Percentiles rank a stretch among this genome's conserved stretches.
Evolutionary conservation across 1,284 basidiomycete genomes (phyloP).

Genomic region (Takashimella koratensis): DNA sequence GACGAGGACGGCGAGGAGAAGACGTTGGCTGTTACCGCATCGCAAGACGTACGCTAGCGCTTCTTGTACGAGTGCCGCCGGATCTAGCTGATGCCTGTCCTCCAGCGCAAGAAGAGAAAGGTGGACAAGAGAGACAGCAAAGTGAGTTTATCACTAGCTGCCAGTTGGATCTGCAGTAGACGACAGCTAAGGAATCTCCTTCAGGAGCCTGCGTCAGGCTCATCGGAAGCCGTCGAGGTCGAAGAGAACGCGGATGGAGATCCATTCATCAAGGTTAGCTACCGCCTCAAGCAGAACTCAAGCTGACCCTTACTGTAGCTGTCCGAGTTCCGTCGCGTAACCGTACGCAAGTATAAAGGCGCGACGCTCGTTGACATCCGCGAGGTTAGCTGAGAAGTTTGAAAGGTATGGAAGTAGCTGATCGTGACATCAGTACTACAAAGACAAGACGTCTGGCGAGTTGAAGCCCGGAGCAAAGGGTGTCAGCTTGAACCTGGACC

Average conservation of each 20-base stretch:
- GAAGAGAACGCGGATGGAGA: conserved; percentile 9
- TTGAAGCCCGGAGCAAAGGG: conserved; percentile 79
- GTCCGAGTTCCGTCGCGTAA: conserved; percentile 62
- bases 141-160: neutral
- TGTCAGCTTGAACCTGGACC: conserved; percentile 65
- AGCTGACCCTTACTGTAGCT: conserved; percentile 8
- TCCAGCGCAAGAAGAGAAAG: neutral
- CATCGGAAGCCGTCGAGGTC: neutral
- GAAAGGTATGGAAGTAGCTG: neutral
- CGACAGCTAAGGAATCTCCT: too few species aligned
- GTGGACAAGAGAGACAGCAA: neutral
- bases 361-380: conserved; percentile 67
- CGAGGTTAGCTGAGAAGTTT: conserved; percentile 54
- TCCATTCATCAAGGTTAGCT: conserved; percentile 6
- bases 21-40: too few species aligned
- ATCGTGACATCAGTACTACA: conserved; percentile 55
- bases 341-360: conserved; percentile 68
- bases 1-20: too few species aligned
- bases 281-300: neutral
- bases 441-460: conserved; percentile 53
- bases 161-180: too few species aligned
- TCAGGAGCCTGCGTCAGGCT: neutral
- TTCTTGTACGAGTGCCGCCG: too few species aligned
- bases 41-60: too few species aligned
- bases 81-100: too few species aligned